phyloP scores from a whole-genome alignment of 257 asterid species.

The Fraxinus excelsior region DNA sequence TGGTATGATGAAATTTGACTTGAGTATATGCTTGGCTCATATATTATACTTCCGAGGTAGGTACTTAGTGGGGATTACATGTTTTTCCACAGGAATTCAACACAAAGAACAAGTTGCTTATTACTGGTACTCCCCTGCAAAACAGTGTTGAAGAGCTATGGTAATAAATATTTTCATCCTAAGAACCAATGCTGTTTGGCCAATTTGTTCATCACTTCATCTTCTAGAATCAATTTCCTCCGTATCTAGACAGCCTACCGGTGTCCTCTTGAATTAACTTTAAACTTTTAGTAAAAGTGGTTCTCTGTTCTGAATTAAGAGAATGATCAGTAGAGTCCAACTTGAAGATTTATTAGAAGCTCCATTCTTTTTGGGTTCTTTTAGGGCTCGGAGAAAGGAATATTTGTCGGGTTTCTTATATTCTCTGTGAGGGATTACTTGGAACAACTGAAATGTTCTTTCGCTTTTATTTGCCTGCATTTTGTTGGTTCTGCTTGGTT shows the following conservation, averaged over 20 bases:
- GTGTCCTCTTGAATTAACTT: background rate
- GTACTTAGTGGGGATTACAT: slow-evolving; percentile 18
- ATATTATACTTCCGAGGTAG: slow-evolving; percentile 15
- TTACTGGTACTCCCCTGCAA: slow-evolving; percentile 98
- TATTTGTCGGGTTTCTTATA: background rate
- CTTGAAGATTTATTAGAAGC: background rate
- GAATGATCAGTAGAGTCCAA: background rate
- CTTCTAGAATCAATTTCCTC: slow-evolving; percentile 1
- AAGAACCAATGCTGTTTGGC: background rate
- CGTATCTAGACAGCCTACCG: background rate
- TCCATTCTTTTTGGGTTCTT: background rate
- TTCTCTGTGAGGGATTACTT: background rate
- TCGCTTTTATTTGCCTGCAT: slow-evolving; percentile 4
- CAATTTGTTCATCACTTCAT: background rate
- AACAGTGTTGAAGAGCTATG: slow-evolving; percentile 99
- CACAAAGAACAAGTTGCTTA: slow-evolving; percentile 96
- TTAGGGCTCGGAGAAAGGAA: background rate
- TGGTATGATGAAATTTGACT: slow-evolving; percentile 45
- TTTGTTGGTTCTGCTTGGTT: slow-evolving; percentile 2
- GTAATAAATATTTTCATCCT: slow-evolving; percentile 45
- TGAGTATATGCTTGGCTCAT: slow-evolving; percentile 14
- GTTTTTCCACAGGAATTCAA: slow-evolving; percentile 71
- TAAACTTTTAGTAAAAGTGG: background rate
- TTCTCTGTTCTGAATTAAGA: background rate
- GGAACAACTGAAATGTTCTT: background rate